A percentile compares a stretch with the other conserved stretches of the same genome.
Conservation (phyloP, 768 basidiomycete species). For the Rickenella mellea region DNA sequence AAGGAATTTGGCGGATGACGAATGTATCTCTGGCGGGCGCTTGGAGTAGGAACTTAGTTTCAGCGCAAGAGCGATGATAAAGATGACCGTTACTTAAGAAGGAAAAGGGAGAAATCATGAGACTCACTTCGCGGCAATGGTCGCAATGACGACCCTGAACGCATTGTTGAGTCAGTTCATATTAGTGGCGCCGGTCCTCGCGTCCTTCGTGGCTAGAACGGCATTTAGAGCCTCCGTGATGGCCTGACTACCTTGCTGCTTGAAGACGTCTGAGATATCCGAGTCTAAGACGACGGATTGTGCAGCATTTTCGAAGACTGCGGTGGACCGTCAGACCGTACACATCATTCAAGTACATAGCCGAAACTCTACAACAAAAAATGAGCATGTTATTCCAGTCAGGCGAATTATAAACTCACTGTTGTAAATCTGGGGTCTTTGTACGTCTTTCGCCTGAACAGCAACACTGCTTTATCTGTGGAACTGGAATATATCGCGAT, state of each 20-base stretch:
- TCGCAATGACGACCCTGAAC: conserved; percentile 74
- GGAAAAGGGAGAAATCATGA: conserved; percentile 6
- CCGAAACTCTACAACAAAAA: conserved; percentile 58
- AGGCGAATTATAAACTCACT: conserved; percentile 27
- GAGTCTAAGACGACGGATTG: conserved; percentile 59
- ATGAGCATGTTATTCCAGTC: conserved; percentile 2
- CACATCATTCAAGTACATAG: conserved; percentile 60
- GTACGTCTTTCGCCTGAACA: conserved; percentile 39
- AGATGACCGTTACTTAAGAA: conserved; percentile 6
- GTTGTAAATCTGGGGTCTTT: conserved; percentile 33
- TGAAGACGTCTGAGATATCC: conserved; percentile 59
- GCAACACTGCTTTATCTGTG: conserved; percentile 75
- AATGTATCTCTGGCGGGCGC: conserved; percentile 91
- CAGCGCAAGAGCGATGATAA: conserved; percentile 76
- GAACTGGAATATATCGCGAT: conserved; percentile 52
- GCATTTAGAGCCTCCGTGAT: conserved; percentile 57
- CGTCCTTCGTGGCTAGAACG: conserved; percentile 46
- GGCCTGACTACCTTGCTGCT: conserved; percentile 78
- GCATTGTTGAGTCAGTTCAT: conserved; percentile 68
- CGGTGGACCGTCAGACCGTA: conserved; percentile 90
- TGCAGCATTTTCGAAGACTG: conserved; percentile 36
- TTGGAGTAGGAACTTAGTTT: conserved; percentile 81
- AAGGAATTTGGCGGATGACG: conserved; percentile 85
- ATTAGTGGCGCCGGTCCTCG: conserved; percentile 33
- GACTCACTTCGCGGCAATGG: conserved; percentile 81